Evolutionary conservation across 768 basidiomycete genomes (phyloP).

Genomic region (Mycena rosella): DNA sequence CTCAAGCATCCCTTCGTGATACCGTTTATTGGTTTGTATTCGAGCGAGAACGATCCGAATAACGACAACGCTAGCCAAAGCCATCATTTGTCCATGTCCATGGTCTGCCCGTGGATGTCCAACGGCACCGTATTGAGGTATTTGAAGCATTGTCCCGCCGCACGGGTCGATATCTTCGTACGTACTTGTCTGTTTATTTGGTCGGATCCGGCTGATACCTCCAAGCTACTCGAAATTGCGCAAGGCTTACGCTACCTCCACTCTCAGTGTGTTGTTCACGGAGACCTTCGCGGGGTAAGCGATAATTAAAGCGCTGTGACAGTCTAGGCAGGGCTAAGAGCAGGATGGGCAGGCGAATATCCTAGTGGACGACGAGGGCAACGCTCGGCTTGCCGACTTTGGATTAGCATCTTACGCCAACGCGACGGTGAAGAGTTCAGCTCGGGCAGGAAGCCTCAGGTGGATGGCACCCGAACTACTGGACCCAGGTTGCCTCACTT

Average conservation of each 20-base stretch:
- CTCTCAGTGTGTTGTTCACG: conserved; percentile 31
- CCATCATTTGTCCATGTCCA: neutral
- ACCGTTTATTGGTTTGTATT: conserved; percentile 33
- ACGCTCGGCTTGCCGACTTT: conserved; percentile 39
- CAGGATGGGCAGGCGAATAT: conserved; percentile 26
- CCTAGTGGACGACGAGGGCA: conserved; percentile 37
- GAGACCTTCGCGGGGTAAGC: conserved; percentile 37
- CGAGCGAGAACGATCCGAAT: neutral
- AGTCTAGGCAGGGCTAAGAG: too few relatives aligned
- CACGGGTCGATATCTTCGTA: neutral
- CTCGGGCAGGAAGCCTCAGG: conserved; percentile 10
- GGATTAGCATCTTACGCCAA: conserved; percentile 36
- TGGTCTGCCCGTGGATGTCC: conserved; percentile 35
- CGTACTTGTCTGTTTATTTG: neutral
- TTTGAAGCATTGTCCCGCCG: neutral
- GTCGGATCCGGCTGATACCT: neutral
- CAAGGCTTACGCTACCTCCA: conserved; percentile 34
- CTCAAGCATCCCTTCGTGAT: conserved; percentile 30
- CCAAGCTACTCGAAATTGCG: conserved; percentile 33
- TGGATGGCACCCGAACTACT: conserved; percentile 35
- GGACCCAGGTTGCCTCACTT: conserved; percentile 3
- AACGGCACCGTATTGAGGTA: conserved; percentile 30
- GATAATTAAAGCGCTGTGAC: neutral
- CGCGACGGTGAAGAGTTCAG: conserved; percentile 20
- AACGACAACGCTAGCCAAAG: neutral